These are phyloP conservation scores for Fusarium falciforme DNA, from an alignment of 2,329 filamentous ascomycete species.

Conservation along the genomic window DNA sequence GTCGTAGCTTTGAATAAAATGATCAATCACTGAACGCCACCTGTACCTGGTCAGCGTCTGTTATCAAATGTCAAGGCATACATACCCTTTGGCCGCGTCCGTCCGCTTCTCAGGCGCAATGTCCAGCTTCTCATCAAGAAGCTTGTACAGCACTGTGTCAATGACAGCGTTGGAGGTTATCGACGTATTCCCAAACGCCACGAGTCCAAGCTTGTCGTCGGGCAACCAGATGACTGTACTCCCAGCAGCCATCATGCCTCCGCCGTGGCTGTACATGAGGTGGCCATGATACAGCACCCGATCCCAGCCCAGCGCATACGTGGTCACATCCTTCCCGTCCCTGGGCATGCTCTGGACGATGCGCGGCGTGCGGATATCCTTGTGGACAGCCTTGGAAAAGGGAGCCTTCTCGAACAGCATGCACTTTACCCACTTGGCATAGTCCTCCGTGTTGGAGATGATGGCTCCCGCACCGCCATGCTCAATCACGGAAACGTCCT, in stretches of 20 bases:
- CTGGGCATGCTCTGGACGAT: slow-evolving; percentile 45
- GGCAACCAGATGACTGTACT: slow-evolving; percentile 49
- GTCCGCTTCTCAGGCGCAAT: slow-evolving; percentile 36
- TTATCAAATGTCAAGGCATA: neutral
- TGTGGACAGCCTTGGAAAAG: slow-evolving; percentile 40
- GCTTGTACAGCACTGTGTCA: slow-evolving; percentile 40
- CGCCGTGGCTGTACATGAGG: slow-evolving; percentile 46
- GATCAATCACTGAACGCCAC: slow-evolving; percentile 10
- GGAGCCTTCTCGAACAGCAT: slow-evolving; percentile 51
- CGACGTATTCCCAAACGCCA: slow-evolving; percentile 56
- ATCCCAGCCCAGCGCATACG: slow-evolving; percentile 49
- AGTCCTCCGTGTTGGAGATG: slow-evolving; percentile 62
- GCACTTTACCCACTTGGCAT: slow-evolving; percentile 62
- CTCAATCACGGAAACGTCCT: slow-evolving; percentile 39
- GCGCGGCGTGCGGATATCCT: slow-evolving; percentile 46
- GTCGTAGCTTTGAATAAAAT: slow-evolving; percentile 35
- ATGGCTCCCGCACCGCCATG: slow-evolving; percentile 55
- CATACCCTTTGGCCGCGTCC: slow-evolving; percentile 32
- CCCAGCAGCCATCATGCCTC: slow-evolving; percentile 44
- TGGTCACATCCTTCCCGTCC: slow-evolving; percentile 27
- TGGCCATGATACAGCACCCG: slow-evolving; percentile 41
- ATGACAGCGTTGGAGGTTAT: slow-evolving; percentile 49
- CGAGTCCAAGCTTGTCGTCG: slow-evolving; percentile 46
- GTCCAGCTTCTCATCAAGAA: slow-evolving; percentile 47
- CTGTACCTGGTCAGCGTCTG: slow-evolving; percentile 8